A percentile compares a stretch with the other conserved stretches of the same genome.
These are phyloP conservation scores for Colletotrichum plurivorum DNA, from an alignment of 2,329 filamentous ascomycete species.

Conservation along the genomic window DNA sequence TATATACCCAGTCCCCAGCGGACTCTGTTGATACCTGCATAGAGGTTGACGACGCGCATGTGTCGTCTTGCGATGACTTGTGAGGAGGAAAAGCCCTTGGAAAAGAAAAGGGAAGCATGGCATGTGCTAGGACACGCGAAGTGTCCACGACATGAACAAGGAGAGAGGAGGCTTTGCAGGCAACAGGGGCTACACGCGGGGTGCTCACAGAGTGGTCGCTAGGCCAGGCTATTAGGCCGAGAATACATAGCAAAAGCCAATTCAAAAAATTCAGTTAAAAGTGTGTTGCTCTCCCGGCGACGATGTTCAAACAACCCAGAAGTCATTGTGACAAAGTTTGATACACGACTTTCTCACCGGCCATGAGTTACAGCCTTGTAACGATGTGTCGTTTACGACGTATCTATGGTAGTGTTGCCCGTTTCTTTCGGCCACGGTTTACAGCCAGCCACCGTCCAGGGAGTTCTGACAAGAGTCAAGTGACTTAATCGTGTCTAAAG, in stretches of 20 bases:
- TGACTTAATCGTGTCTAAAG: too few relatives aligned
- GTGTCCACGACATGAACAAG: background rate
- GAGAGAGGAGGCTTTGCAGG: slow-evolving; percentile 23
- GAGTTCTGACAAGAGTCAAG: too few relatives aligned
- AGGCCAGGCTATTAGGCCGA: slow-evolving; percentile 15
- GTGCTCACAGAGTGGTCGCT: slow-evolving; percentile 11
- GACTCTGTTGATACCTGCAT: slow-evolving; percentile 41
- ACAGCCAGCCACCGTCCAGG: too few relatives aligned
- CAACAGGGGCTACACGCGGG: slow-evolving; percentile 16
- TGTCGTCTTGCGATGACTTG: slow-evolving; percentile 18
- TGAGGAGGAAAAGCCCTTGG: background rate
- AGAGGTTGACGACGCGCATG: slow-evolving; percentile 14
- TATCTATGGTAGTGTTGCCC: too few relatives aligned
- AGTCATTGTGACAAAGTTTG: too few relatives aligned
- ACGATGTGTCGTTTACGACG: too few relatives aligned
- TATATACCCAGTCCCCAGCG: slow-evolving; percentile 41
- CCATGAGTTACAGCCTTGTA: too few relatives aligned
- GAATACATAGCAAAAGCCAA: slow-evolving; percentile 29
- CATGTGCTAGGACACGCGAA: background rate
- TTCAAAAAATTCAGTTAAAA: background rate
- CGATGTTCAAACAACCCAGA: too few relatives aligned
- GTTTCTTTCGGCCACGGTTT: too few relatives aligned
- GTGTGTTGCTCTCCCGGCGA: too few relatives aligned
- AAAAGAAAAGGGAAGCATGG: background rate
- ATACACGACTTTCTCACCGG: too few relatives aligned